Evolutionary conservation across 2,329 filamentous ascomycete genomes (phyloP).

Genomic region (Aspergillus latus): DNA sequence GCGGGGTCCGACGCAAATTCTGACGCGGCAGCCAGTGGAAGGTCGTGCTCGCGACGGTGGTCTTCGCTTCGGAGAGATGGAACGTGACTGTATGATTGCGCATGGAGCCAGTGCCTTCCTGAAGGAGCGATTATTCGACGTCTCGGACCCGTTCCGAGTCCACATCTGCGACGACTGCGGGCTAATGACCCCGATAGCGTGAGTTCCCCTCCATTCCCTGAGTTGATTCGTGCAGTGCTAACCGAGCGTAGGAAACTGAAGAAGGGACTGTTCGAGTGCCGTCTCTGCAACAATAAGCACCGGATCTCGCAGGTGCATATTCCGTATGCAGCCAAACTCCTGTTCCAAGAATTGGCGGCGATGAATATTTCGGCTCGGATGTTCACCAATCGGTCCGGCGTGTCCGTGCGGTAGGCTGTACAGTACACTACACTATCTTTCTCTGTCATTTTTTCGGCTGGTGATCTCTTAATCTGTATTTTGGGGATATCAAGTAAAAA

Average conservation of each 20-base stretch:
- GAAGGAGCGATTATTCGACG: constrained; percentile 95
- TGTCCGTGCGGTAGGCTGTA: constrained; percentile 40
- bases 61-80: constrained; percentile 99
- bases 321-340: constrained; percentile 93
- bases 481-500: constrained; percentile 21
- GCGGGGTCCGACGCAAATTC: constrained; percentile 91
- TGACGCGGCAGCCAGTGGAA: constrained; percentile 95
- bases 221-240: constrained; percentile 23
- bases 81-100: constrained; percentile 99
- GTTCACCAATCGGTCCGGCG: constrained; percentile 71
- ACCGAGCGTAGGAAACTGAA: constrained; percentile 70
- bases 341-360: constrained; percentile 95
- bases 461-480: constrained; percentile 13
- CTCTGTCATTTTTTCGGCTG: constrained; percentile 12
- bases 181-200: constrained; percentile 98
- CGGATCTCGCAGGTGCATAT: constrained; percentile 98
- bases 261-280: constrained; percentile 93
- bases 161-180: constrained; percentile 99
- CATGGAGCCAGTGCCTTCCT: constrained; percentile 95
- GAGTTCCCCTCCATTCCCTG: constrained; percentile 52
- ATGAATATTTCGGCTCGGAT: constrained; percentile 99
- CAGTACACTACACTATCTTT: background rate
- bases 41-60: constrained; percentile 97
- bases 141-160: constrained; percentile 95
- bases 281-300: constrained; percentile 98